Conservation (phyloP, 140 eudicot genomes). For the Oenanthe javanica region DNA sequence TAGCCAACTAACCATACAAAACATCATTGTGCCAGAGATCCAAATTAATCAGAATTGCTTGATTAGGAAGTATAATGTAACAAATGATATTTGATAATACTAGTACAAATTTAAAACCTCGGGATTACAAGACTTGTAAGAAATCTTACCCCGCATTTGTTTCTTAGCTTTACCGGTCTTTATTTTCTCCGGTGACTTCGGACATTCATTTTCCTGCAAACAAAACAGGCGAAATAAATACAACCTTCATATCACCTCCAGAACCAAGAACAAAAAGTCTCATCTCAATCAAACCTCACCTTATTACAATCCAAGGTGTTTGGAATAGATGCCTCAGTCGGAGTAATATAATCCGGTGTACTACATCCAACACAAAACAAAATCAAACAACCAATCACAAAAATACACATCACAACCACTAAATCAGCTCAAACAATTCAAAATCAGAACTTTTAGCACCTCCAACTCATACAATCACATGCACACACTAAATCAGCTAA, state of each 20-base stretch:
- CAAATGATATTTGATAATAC: neutral
- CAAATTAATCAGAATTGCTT: neutral
- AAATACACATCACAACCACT: neutral
- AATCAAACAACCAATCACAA: neutral
- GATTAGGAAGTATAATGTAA: neutral
- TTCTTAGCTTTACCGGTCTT: conserved; percentile 54
- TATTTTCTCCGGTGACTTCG: conserved; percentile 72
- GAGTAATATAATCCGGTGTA: conserved; percentile 93
- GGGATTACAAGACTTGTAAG: neutral
- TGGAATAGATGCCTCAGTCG: conserved; percentile 45
- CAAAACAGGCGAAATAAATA: neutral
- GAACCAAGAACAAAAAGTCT: neutral
- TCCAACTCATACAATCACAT: too few species aligned
- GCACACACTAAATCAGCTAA: neutral
- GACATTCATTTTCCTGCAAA: conserved; percentile 61
- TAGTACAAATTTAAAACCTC: neutral
- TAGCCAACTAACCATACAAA: neutral
- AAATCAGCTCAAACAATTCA: neutral
- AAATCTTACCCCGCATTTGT: conserved; percentile 41
- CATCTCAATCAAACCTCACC: conserved; percentile 20
- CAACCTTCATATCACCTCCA: neutral
- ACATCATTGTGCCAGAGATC: neutral
- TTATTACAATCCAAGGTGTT: conserved; percentile 28
- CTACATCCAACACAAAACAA: conserved; percentile 34
- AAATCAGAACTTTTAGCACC: neutral